Evolutionary conservation across 805 yeast species (phyloP).

Genomic region (Metschnikowia hibisci): DNA sequence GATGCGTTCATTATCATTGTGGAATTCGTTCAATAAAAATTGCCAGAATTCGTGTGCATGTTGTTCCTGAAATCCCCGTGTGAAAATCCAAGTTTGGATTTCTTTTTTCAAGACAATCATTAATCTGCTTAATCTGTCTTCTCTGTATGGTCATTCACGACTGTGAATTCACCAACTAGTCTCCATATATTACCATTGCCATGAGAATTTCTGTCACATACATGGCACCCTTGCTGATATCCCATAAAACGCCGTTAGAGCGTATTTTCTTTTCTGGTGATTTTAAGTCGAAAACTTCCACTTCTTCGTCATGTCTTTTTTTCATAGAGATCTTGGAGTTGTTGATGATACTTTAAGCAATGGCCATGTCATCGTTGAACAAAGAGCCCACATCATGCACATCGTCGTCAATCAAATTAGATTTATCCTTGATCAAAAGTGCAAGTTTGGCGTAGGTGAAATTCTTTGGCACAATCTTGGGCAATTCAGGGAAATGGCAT

Average conservation of each 20-base stretch:
- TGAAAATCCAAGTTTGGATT: no score
- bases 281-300: neutral
- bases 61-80: slow-evolving; percentile 89
- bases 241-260: slow-evolving; percentile 24
- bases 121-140: neutral
- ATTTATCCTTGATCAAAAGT: slow-evolving; percentile 80
- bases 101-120: no score
- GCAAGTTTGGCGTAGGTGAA: slow-evolving; percentile 80
- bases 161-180: slow-evolving; percentile 12
- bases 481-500: slow-evolving; percentile 98
- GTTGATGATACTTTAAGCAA: slow-evolving; percentile 85
- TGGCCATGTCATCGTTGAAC: slow-evolving; percentile 84
- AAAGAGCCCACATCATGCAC: slow-evolving; percentile 89
- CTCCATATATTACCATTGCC: slow-evolving; percentile 38
- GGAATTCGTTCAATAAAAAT: slow-evolving; percentile 81
- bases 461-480: slow-evolving; percentile 86
- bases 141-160: neutral
- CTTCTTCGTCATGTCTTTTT: slow-evolving; percentile 13
- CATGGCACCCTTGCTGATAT: slow-evolving; percentile 29
- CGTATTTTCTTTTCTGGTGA: slow-evolving; percentile 14
- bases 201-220: slow-evolving; percentile 31
- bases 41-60: slow-evolving; percentile 99
- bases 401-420: slow-evolving; percentile 85
- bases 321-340: slow-evolving; percentile 97
- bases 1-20: slow-evolving; percentile 40